Percentiles rank a stretch among this genome's conserved stretches.
Evolutionary conservation across 2,329 filamentous ascomycete species (phyloP).

Genomic region (Nemania abortiva): DNA sequence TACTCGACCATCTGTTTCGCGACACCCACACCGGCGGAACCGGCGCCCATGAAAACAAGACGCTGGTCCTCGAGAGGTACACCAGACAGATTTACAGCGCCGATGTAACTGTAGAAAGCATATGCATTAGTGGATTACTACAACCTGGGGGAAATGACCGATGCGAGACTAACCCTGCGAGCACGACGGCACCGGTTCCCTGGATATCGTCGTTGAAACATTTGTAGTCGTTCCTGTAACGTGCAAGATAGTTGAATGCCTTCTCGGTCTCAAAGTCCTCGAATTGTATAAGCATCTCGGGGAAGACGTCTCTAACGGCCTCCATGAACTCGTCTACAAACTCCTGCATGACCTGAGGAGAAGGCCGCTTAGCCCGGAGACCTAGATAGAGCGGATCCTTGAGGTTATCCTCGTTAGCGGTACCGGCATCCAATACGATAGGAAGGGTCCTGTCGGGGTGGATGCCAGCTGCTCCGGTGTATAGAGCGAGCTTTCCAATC

Average conservation of each 20-base stretch:
- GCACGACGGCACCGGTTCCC: conserved; percentile 94
- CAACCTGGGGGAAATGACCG: background rate
- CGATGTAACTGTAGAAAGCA: conserved; percentile 63
- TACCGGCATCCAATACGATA: conserved; percentile 76
- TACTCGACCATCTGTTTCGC: conserved; percentile 98
- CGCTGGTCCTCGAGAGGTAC: conserved; percentile 90
- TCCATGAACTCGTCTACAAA: conserved; percentile 99
- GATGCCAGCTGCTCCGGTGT: conserved; percentile 95
- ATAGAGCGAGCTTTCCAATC: conserved; percentile 94
- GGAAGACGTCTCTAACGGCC: conserved; percentile 80
- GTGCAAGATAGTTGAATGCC: conserved; percentile 91
- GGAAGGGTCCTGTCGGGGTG: conserved; percentile 85
- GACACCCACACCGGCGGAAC: conserved; percentile 95
- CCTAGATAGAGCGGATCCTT: conserved; percentile 87
- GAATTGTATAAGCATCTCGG: conserved; percentile 84
- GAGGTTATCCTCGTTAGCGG: conserved; percentile 74
- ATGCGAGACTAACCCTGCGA: conserved; percentile 74
- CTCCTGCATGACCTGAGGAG: conserved; percentile 81
- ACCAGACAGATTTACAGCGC: conserved; percentile 84
- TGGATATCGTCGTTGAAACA: conserved; percentile 99
- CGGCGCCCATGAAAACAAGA: conserved; percentile 95
- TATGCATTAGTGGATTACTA: conserved; percentile 34
- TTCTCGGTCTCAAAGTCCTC: conserved; percentile 95
- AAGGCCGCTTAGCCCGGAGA: conserved; percentile 83
- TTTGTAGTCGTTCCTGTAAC: conserved; percentile 88